Percentiles rank a stretch among this genome's conserved stretches.
Evolutionary conservation across 768 basidiomycete genomes (phyloP).

Genomic region (Infundibulicybe gibba): DNA sequence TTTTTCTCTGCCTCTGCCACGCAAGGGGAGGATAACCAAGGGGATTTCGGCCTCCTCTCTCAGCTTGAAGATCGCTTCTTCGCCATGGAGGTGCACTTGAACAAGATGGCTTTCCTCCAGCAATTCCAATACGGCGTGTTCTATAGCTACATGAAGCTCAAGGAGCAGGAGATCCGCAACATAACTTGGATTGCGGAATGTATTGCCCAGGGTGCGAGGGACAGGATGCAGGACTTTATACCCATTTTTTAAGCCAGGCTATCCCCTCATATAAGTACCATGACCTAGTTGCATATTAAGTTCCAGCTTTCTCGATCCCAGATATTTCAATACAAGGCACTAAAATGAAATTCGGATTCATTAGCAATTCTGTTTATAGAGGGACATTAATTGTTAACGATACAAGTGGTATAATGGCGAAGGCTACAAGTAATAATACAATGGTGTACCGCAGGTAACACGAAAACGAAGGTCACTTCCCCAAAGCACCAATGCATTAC

Average conservation of each 20-base stretch:
- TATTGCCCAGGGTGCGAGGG: slow-evolving; percentile 94
- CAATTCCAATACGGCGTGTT: slow-evolving; percentile 95
- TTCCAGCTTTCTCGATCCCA: too few species aligned
- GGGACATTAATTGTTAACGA: too few species aligned
- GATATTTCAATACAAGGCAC: too few species aligned
- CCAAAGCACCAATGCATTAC: too few species aligned
- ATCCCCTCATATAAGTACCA: too few species aligned
- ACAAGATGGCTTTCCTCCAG: slow-evolving; percentile 94
- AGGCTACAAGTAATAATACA: too few species aligned
- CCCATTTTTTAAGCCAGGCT: slow-evolving; percentile 64
- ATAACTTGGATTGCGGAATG: slow-evolving; percentile 96
- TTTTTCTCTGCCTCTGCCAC: slow-evolving; percentile 62
- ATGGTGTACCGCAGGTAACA: too few species aligned
- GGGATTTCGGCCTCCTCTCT: slow-evolving; percentile 47
- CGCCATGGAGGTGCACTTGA: slow-evolving; percentile 86
- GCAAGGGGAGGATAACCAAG: slow-evolving; percentile 32
- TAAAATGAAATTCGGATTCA: too few species aligned
- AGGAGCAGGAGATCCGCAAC: slow-evolving; percentile 88
- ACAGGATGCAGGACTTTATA: slow-evolving; percentile 94
- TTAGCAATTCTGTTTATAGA: too few species aligned
- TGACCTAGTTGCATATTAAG: too few species aligned
- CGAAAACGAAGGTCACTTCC: too few species aligned
- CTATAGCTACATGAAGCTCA: slow-evolving; percentile 88
- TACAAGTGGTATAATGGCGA: too few species aligned
- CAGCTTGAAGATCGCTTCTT: slow-evolving; percentile 95